Evolutionary conservation across 2,329 filamentous ascomycete species (phyloP).

Genomic region (Triangularia setosa): DNA sequence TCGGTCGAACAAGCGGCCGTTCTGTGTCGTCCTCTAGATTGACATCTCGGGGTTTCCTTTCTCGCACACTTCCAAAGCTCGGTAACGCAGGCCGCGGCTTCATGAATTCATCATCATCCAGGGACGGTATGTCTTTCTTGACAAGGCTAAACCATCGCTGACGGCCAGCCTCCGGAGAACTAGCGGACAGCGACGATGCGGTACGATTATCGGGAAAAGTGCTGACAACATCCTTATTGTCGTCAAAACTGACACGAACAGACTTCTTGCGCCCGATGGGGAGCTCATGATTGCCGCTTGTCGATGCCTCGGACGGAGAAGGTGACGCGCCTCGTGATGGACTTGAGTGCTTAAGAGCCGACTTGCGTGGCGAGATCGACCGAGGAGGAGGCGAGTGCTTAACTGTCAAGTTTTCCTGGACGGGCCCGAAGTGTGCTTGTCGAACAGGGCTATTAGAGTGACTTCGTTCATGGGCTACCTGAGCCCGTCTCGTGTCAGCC

Average conservation of each 20-base stretch:
- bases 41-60: conserved; percentile 52
- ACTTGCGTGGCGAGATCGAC: conserved; percentile 73
- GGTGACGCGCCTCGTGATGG: conserved; percentile 52
- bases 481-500: conserved; percentile 4
- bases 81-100: conserved; percentile 70
- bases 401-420: conserved; percentile 51
- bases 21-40: conserved; percentile 51
- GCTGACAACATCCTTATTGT: conserved; percentile 54
- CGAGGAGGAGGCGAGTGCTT: conserved; percentile 67
- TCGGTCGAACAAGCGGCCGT: conserved; percentile 54
- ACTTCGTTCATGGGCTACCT: conserved; percentile 33
- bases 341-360: conserved; percentile 65
- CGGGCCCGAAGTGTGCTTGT: conserved; percentile 62
- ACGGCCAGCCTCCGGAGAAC: conserved; percentile 36
- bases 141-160: conserved; percentile 52
- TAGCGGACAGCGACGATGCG: conserved; percentile 39
- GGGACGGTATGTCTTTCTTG: conserved; percentile 44
- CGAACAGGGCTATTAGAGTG: conserved; percentile 61
- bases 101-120: conserved; percentile 66
- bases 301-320: conserved; percentile 44
- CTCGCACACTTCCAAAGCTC: conserved; percentile 69
- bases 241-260: conserved; percentile 75
- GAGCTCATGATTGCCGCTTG: conserved; percentile 35
- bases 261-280: conserved; percentile 54
- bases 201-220: conserved; percentile 14